These are phyloP conservation scores for Aspergillus neotritici DNA, from an alignment of 2,329 filamentous ascomycete genomes.

Conservation along the genomic window DNA sequence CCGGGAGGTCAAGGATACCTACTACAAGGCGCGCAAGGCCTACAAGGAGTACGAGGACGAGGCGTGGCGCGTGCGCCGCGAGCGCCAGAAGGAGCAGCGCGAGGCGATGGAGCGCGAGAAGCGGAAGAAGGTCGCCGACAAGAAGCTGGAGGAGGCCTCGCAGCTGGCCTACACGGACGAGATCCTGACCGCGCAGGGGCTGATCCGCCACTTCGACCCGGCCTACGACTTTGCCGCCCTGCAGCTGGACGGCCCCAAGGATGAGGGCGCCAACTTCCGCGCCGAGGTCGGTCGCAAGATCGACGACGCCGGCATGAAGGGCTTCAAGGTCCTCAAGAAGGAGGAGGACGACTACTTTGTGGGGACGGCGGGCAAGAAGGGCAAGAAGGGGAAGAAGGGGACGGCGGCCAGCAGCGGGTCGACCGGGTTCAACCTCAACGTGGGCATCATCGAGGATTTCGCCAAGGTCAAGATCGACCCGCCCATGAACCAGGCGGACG, in stretches of 20 bases:
- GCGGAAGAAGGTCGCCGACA: conserved; percentile 49
- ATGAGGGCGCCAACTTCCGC: conserved; percentile 61
- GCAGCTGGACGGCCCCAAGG: conserved; percentile 46
- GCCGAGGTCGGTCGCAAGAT: conserved; percentile 78
- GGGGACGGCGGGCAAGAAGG: conserved; percentile 70
- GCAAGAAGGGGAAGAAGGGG: conserved; percentile 80
- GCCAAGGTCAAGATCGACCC: conserved; percentile 77
- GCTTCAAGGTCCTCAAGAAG: conserved; percentile 76
- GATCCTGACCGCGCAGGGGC: conserved; percentile 78
- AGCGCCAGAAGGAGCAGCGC: conserved; percentile 76
- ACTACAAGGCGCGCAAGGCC: conserved; percentile 77
- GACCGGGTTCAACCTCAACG: conserved; percentile 21
- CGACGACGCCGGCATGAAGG: conserved; percentile 78
- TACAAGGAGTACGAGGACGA: conserved; percentile 78
- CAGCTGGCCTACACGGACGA: conserved; percentile 88
- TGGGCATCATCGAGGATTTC: conserved; percentile 39
- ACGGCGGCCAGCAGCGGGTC: conserved; percentile 40
- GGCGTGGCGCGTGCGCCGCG: conserved; percentile 66
- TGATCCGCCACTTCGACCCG: conserved; percentile 90
- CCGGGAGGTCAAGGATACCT: conserved; percentile 83
- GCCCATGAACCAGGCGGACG: conserved; percentile 77
- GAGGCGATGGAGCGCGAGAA: conserved; percentile 48
- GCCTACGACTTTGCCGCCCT: conserved; percentile 62
- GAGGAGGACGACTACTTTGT: conserved; percentile 82
- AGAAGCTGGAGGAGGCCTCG: conserved; percentile 47